Evolutionary conservation across 2,329 filamentous ascomycete genomes (phyloP), one percentile per base, ranked within the genome.

Genomic region (Celoporthe dispersa): DNA sequence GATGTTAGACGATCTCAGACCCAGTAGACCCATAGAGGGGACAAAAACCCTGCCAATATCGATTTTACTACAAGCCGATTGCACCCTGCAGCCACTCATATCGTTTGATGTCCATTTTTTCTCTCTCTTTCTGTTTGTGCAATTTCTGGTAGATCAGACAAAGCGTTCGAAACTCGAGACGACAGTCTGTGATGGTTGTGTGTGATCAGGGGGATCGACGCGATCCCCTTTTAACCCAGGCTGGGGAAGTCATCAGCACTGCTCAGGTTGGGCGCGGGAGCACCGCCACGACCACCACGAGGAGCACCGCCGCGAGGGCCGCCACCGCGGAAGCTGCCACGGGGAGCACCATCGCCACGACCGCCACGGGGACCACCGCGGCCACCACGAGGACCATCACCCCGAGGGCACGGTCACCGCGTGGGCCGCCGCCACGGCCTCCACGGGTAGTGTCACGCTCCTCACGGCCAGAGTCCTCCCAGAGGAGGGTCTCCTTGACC

Each of bases 401-500:
- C 82, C 70, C 83, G 80, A 73, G 80, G 80, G 71, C 86, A 73
- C 87, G 68, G 57, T 70, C 86, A 74, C 86, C 85, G 72, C 69
- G 61, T 14, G 53, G 79, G 72, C 83, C 84, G 68, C 86, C 83
- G 75, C 86, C 82, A 76, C 86, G 85, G 75, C 88, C 86, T 75
- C 85, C 84, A 74, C 83, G 82, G 70, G 85, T 60, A 33, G 60
- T 60, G 39, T 65, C 41, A 22, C 63, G 86, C 85, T 95, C 92
- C 76, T 93, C 87, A 53, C 66, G 66, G 22, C 37, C 66, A 37
- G 51, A 57, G 19, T 67, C 66, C 57, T 67, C 66, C 66, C 66
- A 67, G 37, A 37, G 22, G 33, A 67, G 60, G 75, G 98, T 93
- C 79, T 97, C 94, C 77, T 98, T 81, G 80, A 92, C 83, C 82